Conservation (phyloP, 805 yeast species). For the Yarrowia keelungensis region DNA sequence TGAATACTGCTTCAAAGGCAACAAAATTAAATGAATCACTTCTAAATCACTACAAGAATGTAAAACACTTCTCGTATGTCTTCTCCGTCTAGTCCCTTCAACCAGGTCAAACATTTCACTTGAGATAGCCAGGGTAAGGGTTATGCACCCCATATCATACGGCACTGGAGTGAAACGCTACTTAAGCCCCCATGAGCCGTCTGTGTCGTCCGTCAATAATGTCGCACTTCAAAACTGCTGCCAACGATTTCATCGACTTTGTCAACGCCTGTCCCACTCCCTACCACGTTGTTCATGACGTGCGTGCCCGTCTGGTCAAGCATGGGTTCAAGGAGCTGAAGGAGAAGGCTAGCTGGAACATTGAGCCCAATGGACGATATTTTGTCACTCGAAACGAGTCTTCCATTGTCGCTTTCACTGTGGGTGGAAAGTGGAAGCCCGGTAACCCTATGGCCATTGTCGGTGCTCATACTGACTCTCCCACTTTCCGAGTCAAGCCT, state of each 20-base stretch:
- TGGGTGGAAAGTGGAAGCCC: conserved; percentile 73
- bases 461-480: conserved; percentile 97
- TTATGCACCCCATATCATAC: conserved; percentile 37
- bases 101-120: neutral
- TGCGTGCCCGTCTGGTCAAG: conserved; percentile 59
- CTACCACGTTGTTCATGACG: conserved; percentile 83
- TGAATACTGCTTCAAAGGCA: too few species aligned
- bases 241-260: conserved; percentile 68
- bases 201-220: conserved; percentile 18
- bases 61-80: too few species aligned
- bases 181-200: conserved; percentile 37
- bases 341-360: conserved; percentile 76
- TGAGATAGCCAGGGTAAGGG: conserved; percentile 7
- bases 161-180: conserved; percentile 17
- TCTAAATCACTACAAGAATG: too few species aligned
- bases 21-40: too few species aligned
- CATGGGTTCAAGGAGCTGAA: conserved; percentile 77
- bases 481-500: conserved; percentile 90
- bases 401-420: conserved; percentile 84
- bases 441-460: conserved; percentile 87
- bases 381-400: conserved; percentile 90
- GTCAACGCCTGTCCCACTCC: conserved; percentile 92
- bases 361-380: conserved; percentile 68
- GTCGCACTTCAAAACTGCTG: conserved; percentile 33
- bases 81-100: neutral